These are phyloP conservation scores for Lentinus brumalis DNA, from an alignment of 768 basidiomycete species.

Conservation along the genomic window DNA sequence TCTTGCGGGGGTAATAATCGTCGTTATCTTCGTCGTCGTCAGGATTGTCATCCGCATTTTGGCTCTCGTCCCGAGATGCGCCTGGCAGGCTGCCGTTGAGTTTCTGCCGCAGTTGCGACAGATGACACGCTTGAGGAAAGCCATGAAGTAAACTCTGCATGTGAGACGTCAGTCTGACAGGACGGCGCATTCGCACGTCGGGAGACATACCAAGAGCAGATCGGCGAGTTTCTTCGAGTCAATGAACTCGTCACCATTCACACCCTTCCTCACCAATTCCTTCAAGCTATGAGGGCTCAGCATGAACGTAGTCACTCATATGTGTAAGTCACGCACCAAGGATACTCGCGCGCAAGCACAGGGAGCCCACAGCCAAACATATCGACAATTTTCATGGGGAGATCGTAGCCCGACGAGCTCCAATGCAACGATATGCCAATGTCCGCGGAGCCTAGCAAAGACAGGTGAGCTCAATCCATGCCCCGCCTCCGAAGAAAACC, in stretches of 20 bases:
- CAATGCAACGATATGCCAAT: conserved; percentile 89
- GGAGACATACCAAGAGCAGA: conserved; percentile 63
- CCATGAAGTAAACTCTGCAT: conserved; percentile 55
- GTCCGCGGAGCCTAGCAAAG: conserved; percentile 76
- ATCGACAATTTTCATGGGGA: conserved; percentile 99
- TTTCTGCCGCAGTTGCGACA: no score
- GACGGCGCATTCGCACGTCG: background rate
- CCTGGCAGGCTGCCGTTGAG: no score
- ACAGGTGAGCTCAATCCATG: background rate
- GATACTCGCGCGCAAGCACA: conserved; percentile 86
- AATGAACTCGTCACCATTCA: conserved; percentile 83
- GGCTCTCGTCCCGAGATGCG: no score
- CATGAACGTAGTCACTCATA: background rate
- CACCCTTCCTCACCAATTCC: conserved; percentile 83
- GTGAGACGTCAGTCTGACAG: background rate
- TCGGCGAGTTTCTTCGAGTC: conserved; percentile 65
- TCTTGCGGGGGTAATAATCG: conserved; percentile 11
- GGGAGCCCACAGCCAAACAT: conserved; percentile 98
- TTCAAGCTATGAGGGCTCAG: conserved; percentile 52
- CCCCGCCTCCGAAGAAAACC: no score
- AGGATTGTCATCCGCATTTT: no score
- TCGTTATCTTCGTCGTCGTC: conserved; percentile 1
- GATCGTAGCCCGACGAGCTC: conserved; percentile 86
- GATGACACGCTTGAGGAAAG: conserved; percentile 50
- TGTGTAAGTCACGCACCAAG: conserved; percentile 57